phyloP scores from a whole-genome alignment of 1,284 basidiomycete genomes.

The Melanopsichium pennsylvanicum region DNA sequence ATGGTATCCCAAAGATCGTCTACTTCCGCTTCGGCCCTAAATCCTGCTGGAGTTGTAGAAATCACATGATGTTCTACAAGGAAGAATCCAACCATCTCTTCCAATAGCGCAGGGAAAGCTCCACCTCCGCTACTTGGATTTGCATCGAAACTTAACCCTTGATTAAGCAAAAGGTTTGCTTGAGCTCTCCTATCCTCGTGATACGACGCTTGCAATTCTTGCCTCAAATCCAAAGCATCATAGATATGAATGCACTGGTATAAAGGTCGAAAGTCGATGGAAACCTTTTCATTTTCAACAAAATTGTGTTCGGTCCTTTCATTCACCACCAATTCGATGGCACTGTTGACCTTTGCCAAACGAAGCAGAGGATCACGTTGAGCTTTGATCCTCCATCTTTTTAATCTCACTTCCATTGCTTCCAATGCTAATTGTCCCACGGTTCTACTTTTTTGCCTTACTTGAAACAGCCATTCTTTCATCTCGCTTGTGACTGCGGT shows the following conservation, averaged over 20 bases:
- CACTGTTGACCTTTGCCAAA: constrained; percentile 86
- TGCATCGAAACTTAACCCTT: constrained; percentile 66
- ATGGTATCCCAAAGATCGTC: constrained; percentile 96
- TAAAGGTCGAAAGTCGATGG: constrained; percentile 91
- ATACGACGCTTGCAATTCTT: constrained; percentile 88
- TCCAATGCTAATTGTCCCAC: constrained; percentile 90
- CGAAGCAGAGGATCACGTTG: constrained; percentile 67
- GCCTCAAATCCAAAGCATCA: constrained; percentile 84
- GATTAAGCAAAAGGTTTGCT: constrained; percentile 91
- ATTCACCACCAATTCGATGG: constrained; percentile 90
- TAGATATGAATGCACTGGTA: constrained; percentile 99
- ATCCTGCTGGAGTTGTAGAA: constrained; percentile 76
- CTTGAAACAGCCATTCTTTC: constrained; percentile 96
- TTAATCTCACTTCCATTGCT: constrained; percentile 83
- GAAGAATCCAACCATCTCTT: constrained; percentile 98
- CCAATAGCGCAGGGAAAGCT: constrained; percentile 64
- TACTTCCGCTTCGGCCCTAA: constrained; percentile 87
- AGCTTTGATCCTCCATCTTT: constrained; percentile 76
- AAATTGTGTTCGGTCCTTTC: constrained; percentile 94
- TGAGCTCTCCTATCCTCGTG: constrained; percentile 92
- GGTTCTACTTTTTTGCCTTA: constrained; percentile 84
- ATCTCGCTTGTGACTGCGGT: constrained; percentile 91
- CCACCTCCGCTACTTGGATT: constrained; percentile 7
- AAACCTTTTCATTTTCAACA: constrained; percentile 84
- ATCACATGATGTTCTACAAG: constrained; percentile 94